phyloP scores from a whole-genome alignment of 2,329 filamentous ascomycete genomes.

The Leptosphaerulina australis region DNA sequence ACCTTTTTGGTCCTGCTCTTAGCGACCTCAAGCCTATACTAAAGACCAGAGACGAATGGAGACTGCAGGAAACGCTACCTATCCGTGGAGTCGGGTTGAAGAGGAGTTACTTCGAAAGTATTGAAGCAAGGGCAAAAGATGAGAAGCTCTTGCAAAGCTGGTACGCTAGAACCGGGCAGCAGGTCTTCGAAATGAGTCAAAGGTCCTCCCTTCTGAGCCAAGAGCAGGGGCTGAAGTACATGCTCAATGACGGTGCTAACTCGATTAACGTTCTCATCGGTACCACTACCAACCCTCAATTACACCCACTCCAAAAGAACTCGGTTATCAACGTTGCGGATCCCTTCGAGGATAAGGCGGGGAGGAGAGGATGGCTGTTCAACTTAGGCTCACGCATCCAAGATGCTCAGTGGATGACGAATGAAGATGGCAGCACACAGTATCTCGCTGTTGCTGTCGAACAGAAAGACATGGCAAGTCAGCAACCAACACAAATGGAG shows the following conservation, averaged over 20 bases:
- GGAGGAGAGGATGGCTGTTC: slow-evolving; percentile 58
- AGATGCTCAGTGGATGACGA: slow-evolving; percentile 55
- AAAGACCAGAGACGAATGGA: slow-evolving; percentile 59
- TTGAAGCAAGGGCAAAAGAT: slow-evolving; percentile 53
- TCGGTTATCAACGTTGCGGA: slow-evolving; percentile 54
- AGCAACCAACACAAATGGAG: slow-evolving; percentile 39
- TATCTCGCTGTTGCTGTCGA: slow-evolving; percentile 60
- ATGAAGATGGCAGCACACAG: slow-evolving; percentile 55
- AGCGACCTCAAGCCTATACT: slow-evolving; percentile 58
- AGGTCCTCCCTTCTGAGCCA: slow-evolving; percentile 42
- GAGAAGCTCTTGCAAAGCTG: slow-evolving; percentile 58
- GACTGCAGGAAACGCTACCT: slow-evolving; percentile 59
- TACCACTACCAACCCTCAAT: slow-evolving; percentile 52
- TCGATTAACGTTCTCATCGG: slow-evolving; percentile 59
- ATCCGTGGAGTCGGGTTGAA: slow-evolving; percentile 46
- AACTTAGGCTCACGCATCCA: slow-evolving; percentile 62
- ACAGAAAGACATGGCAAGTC: slow-evolving; percentile 25
- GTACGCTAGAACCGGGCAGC: slow-evolving; percentile 56
- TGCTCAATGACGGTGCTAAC: slow-evolving; percentile 44
- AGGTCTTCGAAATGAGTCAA: slow-evolving; percentile 53
- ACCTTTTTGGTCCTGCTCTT: slow-evolving; percentile 58
- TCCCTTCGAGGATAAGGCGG: slow-evolving; percentile 37
- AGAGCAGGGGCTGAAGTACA: slow-evolving; percentile 51
- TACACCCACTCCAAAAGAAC: slow-evolving; percentile 51
- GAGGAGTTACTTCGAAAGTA: slow-evolving; percentile 52